Evolutionary conservation across 129 eudicot genomes (phyloP).

Genomic region (Dittrichia graveolens): DNA sequence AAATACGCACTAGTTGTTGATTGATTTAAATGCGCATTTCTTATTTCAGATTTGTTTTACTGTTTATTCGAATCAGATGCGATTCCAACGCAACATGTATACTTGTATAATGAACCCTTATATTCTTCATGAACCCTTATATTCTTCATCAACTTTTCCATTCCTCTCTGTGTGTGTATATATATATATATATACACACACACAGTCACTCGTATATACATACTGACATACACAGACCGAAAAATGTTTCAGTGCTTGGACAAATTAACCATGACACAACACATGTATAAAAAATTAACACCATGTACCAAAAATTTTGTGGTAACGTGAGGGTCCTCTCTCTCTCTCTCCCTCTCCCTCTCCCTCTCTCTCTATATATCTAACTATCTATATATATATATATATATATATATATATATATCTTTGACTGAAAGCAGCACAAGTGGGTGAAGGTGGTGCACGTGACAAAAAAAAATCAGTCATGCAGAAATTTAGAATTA

Average conservation of each 20-base stretch:
- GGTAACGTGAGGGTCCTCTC: no score
- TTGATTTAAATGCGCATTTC: background rate
- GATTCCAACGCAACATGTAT: background rate
- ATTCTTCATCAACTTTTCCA: background rate
- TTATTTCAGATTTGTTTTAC: background rate
- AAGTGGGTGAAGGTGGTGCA: conserved; percentile 16
- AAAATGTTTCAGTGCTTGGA: no score
- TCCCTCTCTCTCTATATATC: no score
- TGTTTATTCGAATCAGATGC: conserved; percentile 14
- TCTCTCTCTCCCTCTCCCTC: no score
- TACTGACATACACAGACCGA: no score
- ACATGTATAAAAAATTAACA: no score
- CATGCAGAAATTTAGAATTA: conserved; percentile 1
- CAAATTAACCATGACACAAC: no score
- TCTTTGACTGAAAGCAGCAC: conserved; percentile 2
- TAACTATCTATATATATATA: no score
- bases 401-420: background rate
- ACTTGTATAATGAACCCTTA: background rate
- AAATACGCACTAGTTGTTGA: background rate
- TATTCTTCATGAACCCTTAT: background rate
- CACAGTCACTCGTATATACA: no score
- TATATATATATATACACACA: no score
- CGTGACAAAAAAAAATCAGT: background rate
- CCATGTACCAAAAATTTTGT: no score
- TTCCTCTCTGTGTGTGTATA: no score